A percentile compares a stretch with the other conserved stretches of the same genome.
Evolutionary conservation across 2,329 filamentous ascomycete species (phyloP).

Genomic region (Cordyceps cicadae): DNA sequence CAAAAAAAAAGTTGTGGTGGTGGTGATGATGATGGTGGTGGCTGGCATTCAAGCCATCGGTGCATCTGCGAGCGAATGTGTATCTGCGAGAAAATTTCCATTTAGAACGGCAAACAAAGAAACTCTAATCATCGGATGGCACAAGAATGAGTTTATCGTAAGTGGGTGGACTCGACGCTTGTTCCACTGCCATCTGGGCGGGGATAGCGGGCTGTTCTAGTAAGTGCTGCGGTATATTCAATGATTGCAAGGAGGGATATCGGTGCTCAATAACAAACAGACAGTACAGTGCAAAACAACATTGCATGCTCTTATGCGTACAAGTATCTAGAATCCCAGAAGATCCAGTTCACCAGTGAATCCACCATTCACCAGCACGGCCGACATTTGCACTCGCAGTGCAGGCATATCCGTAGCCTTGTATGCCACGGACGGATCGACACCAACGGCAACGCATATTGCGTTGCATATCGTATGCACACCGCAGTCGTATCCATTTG

Average conservation of each 20-base stretch:
- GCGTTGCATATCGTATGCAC: slow-evolving; percentile 68
- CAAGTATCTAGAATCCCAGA: not conserved
- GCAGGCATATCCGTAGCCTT: slow-evolving; percentile 44
- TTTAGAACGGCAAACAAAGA: too few relatives aligned
- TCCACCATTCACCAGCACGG: slow-evolving; percentile 57
- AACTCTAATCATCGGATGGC: too few relatives aligned
- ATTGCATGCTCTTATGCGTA: not conserved
- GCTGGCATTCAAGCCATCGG: not conserved
- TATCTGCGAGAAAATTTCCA: not conserved
- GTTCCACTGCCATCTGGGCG: not conserved
- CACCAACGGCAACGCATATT: slow-evolving; percentile 49
- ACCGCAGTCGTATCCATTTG: slow-evolving; percentile 67
- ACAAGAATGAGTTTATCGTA: too few relatives aligned
- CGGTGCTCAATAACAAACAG: not conserved
- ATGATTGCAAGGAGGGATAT: not conserved
- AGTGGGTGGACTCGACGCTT: not conserved
- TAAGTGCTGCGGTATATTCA: not conserved
- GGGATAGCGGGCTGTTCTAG: not conserved
- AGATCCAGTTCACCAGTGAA: slow-evolving; percentile 54
- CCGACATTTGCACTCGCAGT: slow-evolving; percentile 55
- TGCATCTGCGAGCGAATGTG: not conserved
- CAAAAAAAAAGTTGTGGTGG: too few relatives aligned
- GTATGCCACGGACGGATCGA: slow-evolving; percentile 44
- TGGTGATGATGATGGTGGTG: too few relatives aligned
- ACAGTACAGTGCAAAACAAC: not conserved